Evolutionary conservation across 805 yeast species (phyloP), one percentile per base, ranked within the genome.

Genomic region (Isabelozyma heimii): DNA sequence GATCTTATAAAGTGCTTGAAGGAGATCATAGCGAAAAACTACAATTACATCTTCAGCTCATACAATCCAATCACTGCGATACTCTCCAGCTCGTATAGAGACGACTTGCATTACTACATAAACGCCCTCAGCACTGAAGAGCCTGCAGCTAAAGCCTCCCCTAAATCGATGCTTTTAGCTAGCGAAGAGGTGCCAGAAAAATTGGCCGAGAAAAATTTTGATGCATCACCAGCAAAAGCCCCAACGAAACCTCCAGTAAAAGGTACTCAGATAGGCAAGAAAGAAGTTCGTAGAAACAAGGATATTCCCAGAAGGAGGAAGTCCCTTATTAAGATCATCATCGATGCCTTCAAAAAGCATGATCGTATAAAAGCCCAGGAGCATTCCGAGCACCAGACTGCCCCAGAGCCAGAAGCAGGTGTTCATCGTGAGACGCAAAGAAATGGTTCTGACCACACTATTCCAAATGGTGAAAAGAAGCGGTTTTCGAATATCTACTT

Each of bases 391-490:
- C 4, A 30, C n/a, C 35, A 30, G 8, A 30, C n/a, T 5, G 4
- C 5, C n/a, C n/a, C 5, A 30, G 35, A 4, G n/a, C 10, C 35
- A 9, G n/a, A 30, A 30, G 8, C n/a, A 10, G n/a, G 5, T 30
- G 35, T 13, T 5, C 5, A 6, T 30, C 35, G 35, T 30, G 35
- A 30, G 35, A 9, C 35, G 46, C 24, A 51, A 50, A 40, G 56
- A 56, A 42, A 37, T 16, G 35, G 15, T 2, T 45, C 61, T 5
- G 44, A 58, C 42, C 53, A 63, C 2, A 52, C 50, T 15, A 60
- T 63, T 27, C 69, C 69, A 0, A 47, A 55, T 12, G 71, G 71
- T 2, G 48, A 54, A 14, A 57, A 58, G 47, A 54, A 54, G 24
- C 55, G 55, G 16, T 67, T 51, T 49, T 48, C 52, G 26, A 49